Conservation (phyloP, 805 yeast species). For the Nakazawaea pomicola region DNA sequence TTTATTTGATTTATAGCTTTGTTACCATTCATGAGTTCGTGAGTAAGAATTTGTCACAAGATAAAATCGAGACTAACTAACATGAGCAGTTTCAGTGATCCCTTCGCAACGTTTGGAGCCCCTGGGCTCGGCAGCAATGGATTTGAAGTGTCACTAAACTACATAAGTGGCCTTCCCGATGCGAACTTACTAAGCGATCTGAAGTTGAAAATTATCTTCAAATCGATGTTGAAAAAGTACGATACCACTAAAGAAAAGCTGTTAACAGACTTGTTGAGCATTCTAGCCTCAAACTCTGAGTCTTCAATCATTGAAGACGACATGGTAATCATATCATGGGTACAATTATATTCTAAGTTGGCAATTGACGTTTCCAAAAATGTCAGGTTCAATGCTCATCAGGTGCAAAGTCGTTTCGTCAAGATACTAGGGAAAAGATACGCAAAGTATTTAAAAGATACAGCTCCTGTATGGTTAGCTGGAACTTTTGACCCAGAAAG, state of each 20-base stretch:
- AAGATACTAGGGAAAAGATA: constrained; percentile 46
- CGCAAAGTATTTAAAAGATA: constrained; percentile 62
- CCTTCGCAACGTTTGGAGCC: constrained; percentile 8
- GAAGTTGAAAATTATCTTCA: constrained; percentile 59
- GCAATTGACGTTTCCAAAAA: constrained; percentile 64
- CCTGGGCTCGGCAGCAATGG: constrained; percentile 31
- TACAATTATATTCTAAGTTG: constrained; percentile 77
- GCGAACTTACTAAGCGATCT: constrained; percentile 45
- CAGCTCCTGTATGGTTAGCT: constrained; percentile 68
- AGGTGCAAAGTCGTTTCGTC: constrained; percentile 55
- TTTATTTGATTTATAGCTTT: neutral
- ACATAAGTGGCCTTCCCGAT: constrained; percentile 76
- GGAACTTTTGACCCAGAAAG: constrained; percentile 72
- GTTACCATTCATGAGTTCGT: constrained; percentile 1
- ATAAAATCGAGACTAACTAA: too few relatives aligned
- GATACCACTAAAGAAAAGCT: constrained; percentile 84
- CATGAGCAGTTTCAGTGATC: constrained; percentile 3
- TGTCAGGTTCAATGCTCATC: constrained; percentile 61
- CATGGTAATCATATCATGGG: constrained; percentile 56
- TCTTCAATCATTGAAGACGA: constrained; percentile 37
- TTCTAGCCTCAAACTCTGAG: constrained; percentile 10
- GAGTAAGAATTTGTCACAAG: too few relatives aligned
- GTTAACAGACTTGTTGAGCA: constrained; percentile 44
- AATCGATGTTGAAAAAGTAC: constrained; percentile 72
- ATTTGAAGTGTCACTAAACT: constrained; percentile 61